These are phyloP conservation scores for Barnettozyma botsteinii DNA, from an alignment of 805 yeast genomes.

Conservation along the genomic window DNA sequence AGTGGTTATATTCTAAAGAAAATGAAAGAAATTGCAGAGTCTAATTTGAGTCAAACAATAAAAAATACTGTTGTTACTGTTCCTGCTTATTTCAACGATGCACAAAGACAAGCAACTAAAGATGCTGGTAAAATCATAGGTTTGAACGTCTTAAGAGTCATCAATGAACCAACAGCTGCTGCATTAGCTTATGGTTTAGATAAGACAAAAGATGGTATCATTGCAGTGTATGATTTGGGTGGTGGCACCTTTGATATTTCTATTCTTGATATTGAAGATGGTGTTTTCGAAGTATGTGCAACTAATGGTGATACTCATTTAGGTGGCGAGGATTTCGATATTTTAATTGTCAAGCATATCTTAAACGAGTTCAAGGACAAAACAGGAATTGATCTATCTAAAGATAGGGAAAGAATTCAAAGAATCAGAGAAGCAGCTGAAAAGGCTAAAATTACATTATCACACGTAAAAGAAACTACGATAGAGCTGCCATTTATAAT, in stretches of 20 bases:
- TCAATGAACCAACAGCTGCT: conserved; percentile 83
- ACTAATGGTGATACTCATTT: conserved; percentile 82
- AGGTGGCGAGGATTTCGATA: conserved; percentile 81
- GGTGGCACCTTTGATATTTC: conserved; percentile 84
- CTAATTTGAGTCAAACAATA: conserved; percentile 40
- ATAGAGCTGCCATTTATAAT: conserved; percentile 67
- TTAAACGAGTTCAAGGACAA: conserved; percentile 45
- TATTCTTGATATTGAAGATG: conserved; percentile 67
- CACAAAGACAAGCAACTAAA: conserved; percentile 77
- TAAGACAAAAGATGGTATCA: conserved; percentile 36
- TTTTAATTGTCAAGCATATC: conserved; percentile 47
- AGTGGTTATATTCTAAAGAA: conserved; percentile 60
- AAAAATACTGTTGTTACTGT: conserved; percentile 75
- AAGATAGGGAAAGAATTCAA: conserved; percentile 55
- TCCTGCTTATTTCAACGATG: conserved; percentile 78
- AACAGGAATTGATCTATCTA: conserved; percentile 48
- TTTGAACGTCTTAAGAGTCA: conserved; percentile 62
- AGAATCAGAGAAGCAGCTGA: conserved; percentile 75
- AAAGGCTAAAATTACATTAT: conserved; percentile 66
- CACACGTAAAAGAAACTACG: conserved; percentile 55
- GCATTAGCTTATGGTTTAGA: conserved; percentile 77
- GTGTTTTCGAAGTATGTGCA: conserved; percentile 73
- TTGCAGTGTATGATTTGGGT: conserved; percentile 62
- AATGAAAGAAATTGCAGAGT: conserved; percentile 57
- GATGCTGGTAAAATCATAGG: conserved; percentile 71